These are phyloP conservation scores for Microdochium bolleyi DNA, from an alignment of 2,329 filamentous ascomycete species.

Conservation along the genomic window DNA sequence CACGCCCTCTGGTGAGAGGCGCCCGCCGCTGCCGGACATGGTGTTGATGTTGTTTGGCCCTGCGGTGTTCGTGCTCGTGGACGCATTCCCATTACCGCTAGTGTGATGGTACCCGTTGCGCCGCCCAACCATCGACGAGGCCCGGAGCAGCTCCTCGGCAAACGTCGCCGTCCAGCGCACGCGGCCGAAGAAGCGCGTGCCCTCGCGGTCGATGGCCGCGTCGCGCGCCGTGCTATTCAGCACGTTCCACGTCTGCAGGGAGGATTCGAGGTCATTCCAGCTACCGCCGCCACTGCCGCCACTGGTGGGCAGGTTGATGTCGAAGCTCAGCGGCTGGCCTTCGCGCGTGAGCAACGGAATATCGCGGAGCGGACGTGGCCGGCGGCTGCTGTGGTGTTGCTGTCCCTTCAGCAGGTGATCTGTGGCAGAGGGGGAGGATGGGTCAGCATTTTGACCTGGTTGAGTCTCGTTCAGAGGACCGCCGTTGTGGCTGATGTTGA, in stretches of 20 bases:
- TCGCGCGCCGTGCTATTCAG: neutral
- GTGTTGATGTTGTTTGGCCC: neutral
- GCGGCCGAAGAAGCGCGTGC: neutral
- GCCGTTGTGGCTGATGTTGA: neutral
- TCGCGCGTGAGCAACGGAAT: neutral
- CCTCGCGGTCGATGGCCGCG: neutral
- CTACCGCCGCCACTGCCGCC: neutral
- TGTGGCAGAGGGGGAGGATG: neutral
- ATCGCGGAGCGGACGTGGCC: neutral
- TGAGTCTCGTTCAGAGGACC: no score
- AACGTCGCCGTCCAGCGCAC: neutral
- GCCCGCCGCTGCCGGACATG: neutral
- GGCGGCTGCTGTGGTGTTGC: neutral
- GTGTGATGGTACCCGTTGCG: neutral
- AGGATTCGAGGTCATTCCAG: neutral
- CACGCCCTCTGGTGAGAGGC: neutral
- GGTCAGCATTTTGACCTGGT: no score
- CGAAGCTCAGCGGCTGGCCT: neutral
- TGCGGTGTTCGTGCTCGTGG: neutral
- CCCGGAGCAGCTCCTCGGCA: neutral
- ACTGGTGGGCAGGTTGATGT: neutral
- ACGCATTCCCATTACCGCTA: neutral
- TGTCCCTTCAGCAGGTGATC: neutral
- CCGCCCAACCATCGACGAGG: neutral
- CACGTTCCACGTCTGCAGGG: neutral